phyloP scores from a whole-genome alignment of 495 filamentous ascomycete species.

The Entonaema liquescens region DNA sequence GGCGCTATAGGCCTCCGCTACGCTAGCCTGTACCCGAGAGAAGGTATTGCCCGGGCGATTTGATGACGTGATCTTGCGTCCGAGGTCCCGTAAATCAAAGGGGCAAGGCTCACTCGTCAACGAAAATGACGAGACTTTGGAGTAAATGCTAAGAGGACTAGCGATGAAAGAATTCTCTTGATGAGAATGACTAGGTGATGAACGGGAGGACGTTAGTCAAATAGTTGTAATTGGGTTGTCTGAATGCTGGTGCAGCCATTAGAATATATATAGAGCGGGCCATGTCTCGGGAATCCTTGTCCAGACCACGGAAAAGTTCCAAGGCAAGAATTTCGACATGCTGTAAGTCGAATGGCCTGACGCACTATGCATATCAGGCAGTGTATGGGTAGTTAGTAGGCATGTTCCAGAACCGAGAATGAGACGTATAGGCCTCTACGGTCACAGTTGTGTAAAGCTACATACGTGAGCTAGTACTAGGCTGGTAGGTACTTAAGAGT shows the following conservation, averaged over 20 bases:
- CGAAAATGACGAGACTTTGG: not conserved
- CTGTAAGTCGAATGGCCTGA: conserved; percentile 31
- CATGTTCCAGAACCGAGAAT: conserved; percentile 13
- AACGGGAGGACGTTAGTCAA: conserved; percentile 2
- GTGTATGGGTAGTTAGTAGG: conserved; percentile 5
- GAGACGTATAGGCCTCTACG: conserved; percentile 12
- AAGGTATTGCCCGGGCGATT: not conserved
- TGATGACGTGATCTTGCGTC: not conserved
- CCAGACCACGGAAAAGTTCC: conserved; percentile 28
- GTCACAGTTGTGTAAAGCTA: not conserved
- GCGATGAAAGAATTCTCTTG: not conserved
- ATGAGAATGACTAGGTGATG: not conserved
- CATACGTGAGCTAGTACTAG: conserved; percentile 28
- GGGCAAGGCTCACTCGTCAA: not conserved
- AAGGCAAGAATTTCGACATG: conserved; percentile 19
- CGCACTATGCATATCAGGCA: conserved; percentile 18
- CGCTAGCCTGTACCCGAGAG: not conserved
- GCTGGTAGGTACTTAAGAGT: conserved; percentile 22
- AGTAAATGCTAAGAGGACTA: not conserved
- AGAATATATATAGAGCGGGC: conserved; percentile 28
- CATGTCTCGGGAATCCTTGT: conserved; percentile 19
- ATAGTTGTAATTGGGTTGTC: not conserved
- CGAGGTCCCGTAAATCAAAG: not conserved
- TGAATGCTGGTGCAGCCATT: conserved; percentile 4
- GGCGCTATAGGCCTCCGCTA: not conserved